Evolutionary conservation across 2,329 filamentous ascomycete genomes (phyloP), one percentile per base, ranked within the genome.

Genomic region (Fusarium sp.): DNA sequence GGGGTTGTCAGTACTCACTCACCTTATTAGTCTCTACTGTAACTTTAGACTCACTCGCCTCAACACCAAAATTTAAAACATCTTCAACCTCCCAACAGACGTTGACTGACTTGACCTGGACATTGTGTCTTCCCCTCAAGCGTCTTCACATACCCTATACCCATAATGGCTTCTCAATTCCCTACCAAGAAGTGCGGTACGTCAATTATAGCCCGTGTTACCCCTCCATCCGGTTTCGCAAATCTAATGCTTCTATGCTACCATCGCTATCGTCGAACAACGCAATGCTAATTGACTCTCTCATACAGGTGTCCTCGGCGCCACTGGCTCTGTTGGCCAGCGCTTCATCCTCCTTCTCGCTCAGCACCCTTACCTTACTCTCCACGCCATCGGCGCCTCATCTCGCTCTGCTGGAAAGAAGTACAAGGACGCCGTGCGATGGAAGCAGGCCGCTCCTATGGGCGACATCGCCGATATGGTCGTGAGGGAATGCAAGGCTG

Each of bases 281-380:
- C 18, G 9, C 20, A 16, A 30, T 30, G 20, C 67, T 73, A 53
- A 73, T 41, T n/a, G 12, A 38, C 38, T 13, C 15, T 31, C 47
- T 54, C 9, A 10, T 33, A 9, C 70, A 90, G 88, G 88, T 78
- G 93, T 97, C 60, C 88, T 97, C 58, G 94, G 95, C 74, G 93
- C 91, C 81, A 98, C 95, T 33, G 96, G 96, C 77, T 97, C 94
- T 36, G 95, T 98, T 15, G 95, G 95, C 74, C 94, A 97, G 82
- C 90, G 96, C 76, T 98, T 98, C 80, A 96, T 98, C 78, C 90
- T 97, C 34, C 88, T 98, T 53, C 91, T 98, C 67, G 90, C 92
- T 44, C 87, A 93, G 56, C 95, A 98, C 82, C 94, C 95, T 16
- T 88, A 92, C 80, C 92, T 98, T 75, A 89, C 89, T 69, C 89